Evolutionary conservation across 1,284 basidiomycete genomes (phyloP), one percentile per base, ranked within the genome.

Genomic region (Sporisorium reilianum): DNA sequence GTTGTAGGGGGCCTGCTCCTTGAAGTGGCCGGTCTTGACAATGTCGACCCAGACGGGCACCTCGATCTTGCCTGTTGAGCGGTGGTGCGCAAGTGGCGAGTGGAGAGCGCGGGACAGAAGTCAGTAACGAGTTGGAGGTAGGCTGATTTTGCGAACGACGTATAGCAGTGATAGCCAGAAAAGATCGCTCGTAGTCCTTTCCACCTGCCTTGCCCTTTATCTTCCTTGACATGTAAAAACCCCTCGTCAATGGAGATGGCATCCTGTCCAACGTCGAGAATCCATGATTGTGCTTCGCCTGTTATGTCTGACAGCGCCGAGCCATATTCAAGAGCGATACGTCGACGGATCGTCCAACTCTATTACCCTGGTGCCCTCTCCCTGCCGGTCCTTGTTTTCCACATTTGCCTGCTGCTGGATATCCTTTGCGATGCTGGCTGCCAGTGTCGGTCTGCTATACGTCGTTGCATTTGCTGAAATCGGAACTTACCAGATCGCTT

Each of bases 11-110:
- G 95, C 95, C 77, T 96, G 93, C 89, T 99, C 96, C 89, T 98
- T 99, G 90, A 89, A 96, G 75, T 92, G 88, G 85, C 94, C 97
- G 69, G 96, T 99, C 90, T 99, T 99, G 87, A 99, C 96, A 84
- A 97, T 90, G 88, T 99, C 96, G 72, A 95, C 96, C 97, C 97
- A 99, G 87, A 91, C 92, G 82, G 96, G 96, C 79, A 99, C 93
- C 89, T 99, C 96, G 84, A 97, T 92, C 89, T 96, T 96, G 87
- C 94, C 86, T 87, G 80, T 50, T 41, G 45, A 8, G 26, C 6
- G 23, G 18, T 23, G 20, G 12, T 44, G 16, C 5, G 36, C n/a
- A n/a, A n/a, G n/a, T n/a, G n/a, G 23, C n/a, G 22, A 18, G 45
- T 22, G 3, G 59, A 44, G 2, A 38, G 36, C 50, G 23, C 50